Conservation (phyloP, 1,284 basidiomycete species). For the Fomitopsis palustris region DNA sequence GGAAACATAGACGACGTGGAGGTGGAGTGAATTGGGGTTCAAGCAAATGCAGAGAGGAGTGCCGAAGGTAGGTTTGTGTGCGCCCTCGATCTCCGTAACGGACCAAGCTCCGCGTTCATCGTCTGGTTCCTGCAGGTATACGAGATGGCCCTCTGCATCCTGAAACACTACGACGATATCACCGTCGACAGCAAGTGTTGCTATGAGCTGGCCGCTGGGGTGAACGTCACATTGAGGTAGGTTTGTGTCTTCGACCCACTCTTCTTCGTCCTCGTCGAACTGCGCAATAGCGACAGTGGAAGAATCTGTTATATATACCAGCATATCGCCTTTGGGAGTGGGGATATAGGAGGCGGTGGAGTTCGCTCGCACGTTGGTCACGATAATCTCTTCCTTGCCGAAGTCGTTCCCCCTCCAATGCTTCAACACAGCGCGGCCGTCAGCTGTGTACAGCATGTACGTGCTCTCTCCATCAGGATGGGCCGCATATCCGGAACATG, state of each 20-base stretch:
- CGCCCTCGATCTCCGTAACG: background rate
- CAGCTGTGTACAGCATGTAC: background rate
- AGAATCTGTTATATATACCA: background rate
- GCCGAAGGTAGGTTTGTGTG: background rate
- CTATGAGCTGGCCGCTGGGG: background rate
- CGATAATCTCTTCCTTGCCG: background rate
- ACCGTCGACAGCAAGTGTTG: background rate
- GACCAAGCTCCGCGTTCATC: background rate
- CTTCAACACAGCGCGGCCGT: background rate
- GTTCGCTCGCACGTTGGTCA: background rate
- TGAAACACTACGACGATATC: background rate
- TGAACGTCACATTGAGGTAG: background rate
- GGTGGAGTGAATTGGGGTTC: background rate
- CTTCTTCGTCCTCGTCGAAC: background rate
- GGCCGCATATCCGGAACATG: background rate
- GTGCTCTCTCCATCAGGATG: background rate
- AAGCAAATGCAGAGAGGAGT: background rate
- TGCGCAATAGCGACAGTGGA: background rate
- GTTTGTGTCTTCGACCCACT: background rate
- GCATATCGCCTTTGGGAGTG: background rate
- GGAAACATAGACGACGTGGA: background rate
- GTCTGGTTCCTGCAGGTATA: background rate
- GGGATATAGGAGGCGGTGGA: background rate
- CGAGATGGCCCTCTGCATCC: background rate
- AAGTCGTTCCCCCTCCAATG: background rate